phyloP scores from a whole-genome alignment of 164 flowering plant species.

The Vitis rotundifolia region DNA sequence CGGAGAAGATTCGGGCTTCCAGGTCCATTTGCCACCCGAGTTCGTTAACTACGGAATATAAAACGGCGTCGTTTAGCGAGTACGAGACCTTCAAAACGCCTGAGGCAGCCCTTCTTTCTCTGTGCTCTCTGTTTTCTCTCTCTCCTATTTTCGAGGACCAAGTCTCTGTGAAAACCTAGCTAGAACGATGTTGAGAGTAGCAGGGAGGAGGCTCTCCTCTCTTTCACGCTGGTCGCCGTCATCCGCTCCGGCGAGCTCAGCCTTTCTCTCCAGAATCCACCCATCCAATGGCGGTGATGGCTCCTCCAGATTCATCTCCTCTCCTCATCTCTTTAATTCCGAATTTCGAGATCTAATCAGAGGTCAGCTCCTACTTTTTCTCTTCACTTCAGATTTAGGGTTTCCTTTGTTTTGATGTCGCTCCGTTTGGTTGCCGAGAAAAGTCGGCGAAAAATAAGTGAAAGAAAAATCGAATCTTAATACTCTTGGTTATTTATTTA shows the following conservation, averaged over 20 bases:
- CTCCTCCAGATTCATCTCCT: slow-evolving; percentile 12
- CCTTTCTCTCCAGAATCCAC: slow-evolving; percentile 20
- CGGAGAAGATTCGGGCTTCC: too few relatives aligned
- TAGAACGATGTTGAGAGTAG: slow-evolving; percentile 55
- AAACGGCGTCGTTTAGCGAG: too few relatives aligned
- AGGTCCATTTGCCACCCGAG: too few relatives aligned
- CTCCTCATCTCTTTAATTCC: slow-evolving; percentile 5
- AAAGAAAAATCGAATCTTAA: too few relatives aligned
- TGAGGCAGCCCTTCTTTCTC: too few relatives aligned
- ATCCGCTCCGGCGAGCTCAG: slow-evolving; percentile 24
- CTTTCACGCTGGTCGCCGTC: slow-evolving; percentile 39
- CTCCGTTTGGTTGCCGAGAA: background rate
- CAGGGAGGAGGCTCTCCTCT: slow-evolving; percentile 63
- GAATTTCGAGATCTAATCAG: slow-evolving; percentile 22
- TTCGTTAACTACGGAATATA: too few relatives aligned
- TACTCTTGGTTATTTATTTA: background rate
- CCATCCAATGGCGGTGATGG: slow-evolving; percentile 16
- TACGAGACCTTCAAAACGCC: too few relatives aligned
- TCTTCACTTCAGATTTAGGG: background rate
- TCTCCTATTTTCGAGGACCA: background rate
- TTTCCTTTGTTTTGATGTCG: background rate
- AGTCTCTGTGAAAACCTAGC: slow-evolving; percentile 11
- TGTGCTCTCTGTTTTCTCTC: background rate
- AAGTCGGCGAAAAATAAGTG: too few relatives aligned
- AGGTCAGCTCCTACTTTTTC: slow-evolving; percentile 23